Percentiles rank a stretch among this genome's conserved stretches.
These are phyloP conservation scores for Sporothrix dimorphospora DNA, from an alignment of 2,329 filamentous ascomycete species.

Conservation along the genomic window DNA sequence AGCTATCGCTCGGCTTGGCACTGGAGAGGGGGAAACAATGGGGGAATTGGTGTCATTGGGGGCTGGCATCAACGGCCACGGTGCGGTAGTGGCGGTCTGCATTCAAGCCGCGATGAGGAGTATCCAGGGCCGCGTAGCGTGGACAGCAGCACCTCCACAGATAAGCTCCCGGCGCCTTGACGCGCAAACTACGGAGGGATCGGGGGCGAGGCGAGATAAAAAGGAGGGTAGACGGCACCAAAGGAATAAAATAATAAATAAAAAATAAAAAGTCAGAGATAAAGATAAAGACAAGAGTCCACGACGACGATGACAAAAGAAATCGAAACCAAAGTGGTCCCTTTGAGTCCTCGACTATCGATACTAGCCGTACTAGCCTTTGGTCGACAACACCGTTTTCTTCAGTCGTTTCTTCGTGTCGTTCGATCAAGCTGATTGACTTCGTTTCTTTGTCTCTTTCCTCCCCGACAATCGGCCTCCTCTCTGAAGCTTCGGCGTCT, in stretches of 20 bases:
- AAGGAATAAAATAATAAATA: neutral
- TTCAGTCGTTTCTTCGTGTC: neutral
- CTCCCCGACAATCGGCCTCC: neutral
- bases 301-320: neutral
- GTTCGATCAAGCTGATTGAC: neutral
- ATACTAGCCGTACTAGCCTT: neutral
- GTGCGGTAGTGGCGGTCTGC: conserved; percentile 24
- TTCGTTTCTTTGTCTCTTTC: neutral
- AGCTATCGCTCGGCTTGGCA: conserved; percentile 15
- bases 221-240: neutral
- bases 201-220: neutral
- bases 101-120: conserved; percentile 16
- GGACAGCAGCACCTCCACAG: conserved; percentile 6
- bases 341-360: neutral
- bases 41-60: too few species aligned
- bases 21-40: neutral
- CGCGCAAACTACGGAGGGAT: neutral
- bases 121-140: neutral
- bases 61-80: too few species aligned
- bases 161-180: conserved; percentile 4
- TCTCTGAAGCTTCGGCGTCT: neutral
- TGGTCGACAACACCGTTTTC: neutral
- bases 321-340: neutral
- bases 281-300: neutral
- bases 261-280: neutral